phyloP scores from a whole-genome alignment of 768 basidiomycete species.

The Steccherinum ochraceum region DNA sequence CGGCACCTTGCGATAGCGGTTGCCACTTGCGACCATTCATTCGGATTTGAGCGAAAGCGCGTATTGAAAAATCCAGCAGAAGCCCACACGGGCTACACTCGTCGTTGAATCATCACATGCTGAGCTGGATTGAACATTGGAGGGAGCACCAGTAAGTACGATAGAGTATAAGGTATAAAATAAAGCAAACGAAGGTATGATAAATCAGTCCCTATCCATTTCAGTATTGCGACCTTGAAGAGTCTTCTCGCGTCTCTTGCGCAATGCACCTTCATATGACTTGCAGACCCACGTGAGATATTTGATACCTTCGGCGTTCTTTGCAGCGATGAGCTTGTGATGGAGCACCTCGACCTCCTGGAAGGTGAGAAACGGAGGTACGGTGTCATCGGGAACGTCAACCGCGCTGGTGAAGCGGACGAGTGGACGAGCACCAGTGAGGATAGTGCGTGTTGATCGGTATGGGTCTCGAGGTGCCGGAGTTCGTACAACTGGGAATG shows the following conservation, averaged over 20 bases:
- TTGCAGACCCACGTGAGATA: conserved; percentile 71
- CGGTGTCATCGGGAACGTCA: conserved; percentile 65
- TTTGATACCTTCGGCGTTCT: conserved; percentile 40
- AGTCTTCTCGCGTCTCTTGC: conserved; percentile 48
- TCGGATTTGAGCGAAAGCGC: too few species aligned
- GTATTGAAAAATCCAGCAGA: too few species aligned
- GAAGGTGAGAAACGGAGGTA: conserved; percentile 78
- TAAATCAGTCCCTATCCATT: background rate
- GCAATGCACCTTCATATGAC: conserved; percentile 66
- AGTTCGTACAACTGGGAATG: conserved; percentile 39
- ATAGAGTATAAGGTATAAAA: background rate
- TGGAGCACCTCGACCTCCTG: conserved; percentile 75
- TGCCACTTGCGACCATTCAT: too few species aligned
- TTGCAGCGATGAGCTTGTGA: conserved; percentile 50
- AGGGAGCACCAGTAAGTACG: too few species aligned
- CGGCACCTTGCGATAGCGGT: too few species aligned
- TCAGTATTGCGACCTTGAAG: conserved; percentile 19
- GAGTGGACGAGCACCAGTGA: conserved; percentile 53
- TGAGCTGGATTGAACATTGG: background rate
- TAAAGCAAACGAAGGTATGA: background rate
- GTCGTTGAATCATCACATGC: background rate
- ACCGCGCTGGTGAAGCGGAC: conserved; percentile 59
- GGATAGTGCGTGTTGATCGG: conserved; percentile 52
- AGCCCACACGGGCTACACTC: too few species aligned
- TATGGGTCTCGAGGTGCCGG: conserved; percentile 36